Conservation (phyloP, 139 green algal genomes). For the Chlorella sp. region DNA sequence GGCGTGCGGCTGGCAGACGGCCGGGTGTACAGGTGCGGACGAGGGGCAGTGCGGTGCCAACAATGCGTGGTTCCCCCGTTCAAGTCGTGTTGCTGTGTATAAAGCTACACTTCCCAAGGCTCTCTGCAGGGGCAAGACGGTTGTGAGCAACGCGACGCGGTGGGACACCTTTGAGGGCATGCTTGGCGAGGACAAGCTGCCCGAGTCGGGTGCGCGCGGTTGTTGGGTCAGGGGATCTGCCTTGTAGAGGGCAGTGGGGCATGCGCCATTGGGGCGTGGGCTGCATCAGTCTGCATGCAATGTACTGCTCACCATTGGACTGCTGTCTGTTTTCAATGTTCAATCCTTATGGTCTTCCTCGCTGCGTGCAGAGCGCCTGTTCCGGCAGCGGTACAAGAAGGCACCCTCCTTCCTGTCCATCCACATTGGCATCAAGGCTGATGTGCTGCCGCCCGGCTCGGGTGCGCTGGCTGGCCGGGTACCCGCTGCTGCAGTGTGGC, state of each 20-base stretch:
- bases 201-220: slow-evolving; percentile 47
- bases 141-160: slow-evolving; percentile 95
- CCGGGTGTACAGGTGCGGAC: slow-evolving; percentile 49
- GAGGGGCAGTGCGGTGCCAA: background rate
- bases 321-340: too few species aligned
- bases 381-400: slow-evolving; percentile 88
- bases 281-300: too few species aligned
- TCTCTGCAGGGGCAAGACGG: slow-evolving; percentile 62
- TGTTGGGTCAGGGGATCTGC: background rate
- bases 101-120: background rate
- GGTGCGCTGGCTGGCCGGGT: too few species aligned
- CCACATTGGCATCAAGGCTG: slow-evolving; percentile 87
- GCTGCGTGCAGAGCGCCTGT: slow-evolving; percentile 56
- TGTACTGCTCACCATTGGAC: too few species aligned
- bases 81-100: background rate
- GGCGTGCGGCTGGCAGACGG: slow-evolving; percentile 89
- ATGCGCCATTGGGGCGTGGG: too few species aligned
- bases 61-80: too few species aligned
- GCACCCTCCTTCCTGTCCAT: slow-evolving; percentile 93
- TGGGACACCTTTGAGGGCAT: slow-evolving; percentile 96
- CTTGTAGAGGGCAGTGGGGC: too few species aligned
- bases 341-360: too few species aligned
- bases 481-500: too few species aligned
- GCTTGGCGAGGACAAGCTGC: slow-evolving; percentile 73
- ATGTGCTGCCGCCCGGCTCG: slow-evolving; percentile 62